Evolutionary conservation across 257 asterid species (phyloP), one percentile per base, ranked within the genome.

Genomic region (Scutellaria galericulata): DNA sequence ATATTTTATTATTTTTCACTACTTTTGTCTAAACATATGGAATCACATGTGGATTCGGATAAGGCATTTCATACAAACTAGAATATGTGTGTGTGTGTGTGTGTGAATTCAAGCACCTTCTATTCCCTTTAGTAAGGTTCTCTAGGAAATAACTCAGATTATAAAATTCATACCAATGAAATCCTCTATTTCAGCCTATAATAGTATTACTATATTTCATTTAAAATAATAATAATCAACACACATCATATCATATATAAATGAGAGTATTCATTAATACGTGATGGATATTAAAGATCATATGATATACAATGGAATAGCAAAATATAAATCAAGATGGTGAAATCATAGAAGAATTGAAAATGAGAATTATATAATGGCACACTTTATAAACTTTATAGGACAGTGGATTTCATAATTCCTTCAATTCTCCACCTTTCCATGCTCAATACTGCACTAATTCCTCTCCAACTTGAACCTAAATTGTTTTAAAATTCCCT

Each of bases 321-420:
- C 37, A 31, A 2, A 31, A 31, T 31, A 31, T 31, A 31, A 4
- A 2, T 31, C 18, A 18, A 18, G 18, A 18, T 18, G 0, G 0
- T 31, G 5, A 2, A 31, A 31, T 3, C 4, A 31, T 3, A 31
- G 37, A 31, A 3, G 5, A 4, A 31, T 1, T 31, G 4, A 31
- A 31, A 31, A 31, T 31, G 37, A 4, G 12, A 45, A 47, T 71
- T 14, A 9, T 15, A 7, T 15, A 44, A 45, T 37, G 7, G 8
- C 52, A 62, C 52, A 67, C 37, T 46, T 37, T 31, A 9, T 7
- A 4, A 46, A 56, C 59, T 46, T 66, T 66, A 39, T 13, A 37
- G 10, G 75, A 31, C 42, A 60, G 80, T 76, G 80, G 80, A n/a
- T 18, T 52, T 69, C 61, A 76, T 69, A 24, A 76, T 76, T 75